These are phyloP conservation scores for Aspergillus campestris DNA, from an alignment of 495 filamentous ascomycete species.

Conservation along the genomic window DNA sequence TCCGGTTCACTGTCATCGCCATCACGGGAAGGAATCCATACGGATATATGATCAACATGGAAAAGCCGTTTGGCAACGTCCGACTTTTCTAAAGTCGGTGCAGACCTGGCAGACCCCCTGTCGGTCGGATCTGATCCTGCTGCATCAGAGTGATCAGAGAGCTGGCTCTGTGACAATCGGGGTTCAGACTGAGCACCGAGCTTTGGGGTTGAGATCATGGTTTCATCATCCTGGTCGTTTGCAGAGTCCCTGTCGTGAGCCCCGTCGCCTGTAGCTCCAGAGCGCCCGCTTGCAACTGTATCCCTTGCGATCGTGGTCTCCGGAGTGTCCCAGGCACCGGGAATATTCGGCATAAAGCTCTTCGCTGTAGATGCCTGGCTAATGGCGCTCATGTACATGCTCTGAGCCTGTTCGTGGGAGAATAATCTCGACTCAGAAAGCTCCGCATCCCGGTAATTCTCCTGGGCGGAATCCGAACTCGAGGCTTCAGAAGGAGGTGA, in stretches of 20 bases:
- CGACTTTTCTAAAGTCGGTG: constrained; percentile 12
- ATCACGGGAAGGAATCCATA: constrained; percentile 27
- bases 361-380: constrained; percentile 30
- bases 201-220: constrained; percentile 21
- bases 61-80: constrained; percentile 29
- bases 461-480: constrained; percentile 14
- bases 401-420: constrained; percentile 86
- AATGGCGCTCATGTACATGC: constrained; percentile 86
- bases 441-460: constrained; percentile 32
- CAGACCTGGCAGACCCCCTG: constrained; percentile 12
- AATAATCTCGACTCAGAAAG: constrained; percentile 71
- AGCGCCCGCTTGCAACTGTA: not conserved
- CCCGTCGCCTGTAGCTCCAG: not conserved
- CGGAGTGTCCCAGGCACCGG: constrained; percentile 51
- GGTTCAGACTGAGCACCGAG: constrained; percentile 14
- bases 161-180: constrained; percentile 8
- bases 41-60: constrained; percentile 23
- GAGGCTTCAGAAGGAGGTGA: constrained; percentile 17
- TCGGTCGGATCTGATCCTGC: constrained; percentile 10
- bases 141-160: constrained; percentile 2
- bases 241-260: not conserved
- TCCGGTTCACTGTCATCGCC: constrained; percentile 4
- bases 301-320: constrained; percentile 8
- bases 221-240: constrained; percentile 10
- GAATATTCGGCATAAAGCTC: constrained; percentile 43